A percentile compares a stretch with the other conserved stretches of the same genome.
Conservation (phyloP, 2,329 filamentous ascomycete species). For the Epichloe typhina region DNA sequence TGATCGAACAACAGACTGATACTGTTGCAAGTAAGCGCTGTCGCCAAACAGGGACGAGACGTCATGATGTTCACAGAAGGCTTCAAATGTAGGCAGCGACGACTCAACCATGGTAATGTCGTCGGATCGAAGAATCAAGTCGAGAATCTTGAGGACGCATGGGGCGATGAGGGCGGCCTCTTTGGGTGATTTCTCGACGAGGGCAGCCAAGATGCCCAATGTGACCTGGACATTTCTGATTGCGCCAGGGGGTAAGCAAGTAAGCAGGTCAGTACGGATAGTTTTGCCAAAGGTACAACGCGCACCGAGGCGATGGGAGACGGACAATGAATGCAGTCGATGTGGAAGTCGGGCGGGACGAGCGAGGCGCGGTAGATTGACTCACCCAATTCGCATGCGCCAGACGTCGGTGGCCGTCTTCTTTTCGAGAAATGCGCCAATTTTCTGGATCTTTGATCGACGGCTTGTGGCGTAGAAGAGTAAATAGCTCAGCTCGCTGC, state of each 20-base stretch:
- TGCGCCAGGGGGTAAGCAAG: neutral
- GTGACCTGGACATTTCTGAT: constrained; percentile 83
- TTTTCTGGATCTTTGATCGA: constrained; percentile 89
- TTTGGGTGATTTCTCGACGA: constrained; percentile 86
- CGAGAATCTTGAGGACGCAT: constrained; percentile 73
- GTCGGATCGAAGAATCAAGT: constrained; percentile 68
- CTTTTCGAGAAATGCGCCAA: constrained; percentile 88
- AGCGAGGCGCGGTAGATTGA: constrained; percentile 6
- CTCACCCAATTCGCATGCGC: constrained; percentile 72
- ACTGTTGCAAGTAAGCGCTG: constrained; percentile 68
- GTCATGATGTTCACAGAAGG: constrained; percentile 82
- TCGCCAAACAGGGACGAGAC: constrained; percentile 75
- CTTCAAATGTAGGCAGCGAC: constrained; percentile 72
- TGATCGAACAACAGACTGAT: constrained; percentile 64
- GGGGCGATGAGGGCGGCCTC: constrained; percentile 81
- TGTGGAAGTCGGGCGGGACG: constrained; percentile 1
- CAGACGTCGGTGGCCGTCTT: constrained; percentile 86
- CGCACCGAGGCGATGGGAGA: neutral
- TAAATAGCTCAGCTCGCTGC: constrained; percentile 91
- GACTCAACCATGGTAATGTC: constrained; percentile 91
- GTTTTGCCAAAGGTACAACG: neutral
- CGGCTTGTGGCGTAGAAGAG: constrained; percentile 94
- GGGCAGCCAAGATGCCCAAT: constrained; percentile 76
- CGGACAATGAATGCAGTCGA: neutral
- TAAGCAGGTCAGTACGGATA: neutral